Evolutionary conservation across 148 eudicot genomes (phyloP), one percentile per base, ranked within the genome.

Genomic region (Vaccinium corymbosum): DNA sequence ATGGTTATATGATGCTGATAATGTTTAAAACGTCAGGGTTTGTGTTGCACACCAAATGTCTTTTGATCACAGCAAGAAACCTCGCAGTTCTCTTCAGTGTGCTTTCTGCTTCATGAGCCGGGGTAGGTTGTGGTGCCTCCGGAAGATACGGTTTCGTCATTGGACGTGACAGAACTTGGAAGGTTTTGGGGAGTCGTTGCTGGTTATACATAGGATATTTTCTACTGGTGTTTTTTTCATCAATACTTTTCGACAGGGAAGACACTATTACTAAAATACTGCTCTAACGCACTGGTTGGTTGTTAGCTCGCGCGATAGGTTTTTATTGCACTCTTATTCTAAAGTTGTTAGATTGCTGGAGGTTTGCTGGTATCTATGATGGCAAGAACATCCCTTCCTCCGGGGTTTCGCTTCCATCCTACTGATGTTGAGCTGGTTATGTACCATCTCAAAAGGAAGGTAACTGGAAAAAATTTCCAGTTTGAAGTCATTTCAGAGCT

Each of bases 371-470:
- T 82, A 51, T 62, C 53, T 1, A 2, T 46, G 14, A 86, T 82
- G 90, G 87, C 85, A 7, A 77, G 82, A 66, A 80, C 64, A 71
- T 72, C 85, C 12, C 86, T 89, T 53, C 88, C 87, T 53, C 97
- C 91, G 1, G 98, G 98, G 19, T 88, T 93, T 86, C 94, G 95
- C 19, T 95, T 92, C 82, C 90, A 92, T 83, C 98, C 98, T 9
- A 94, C 98, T 6, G 96, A 91, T 83, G 89, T 83, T 51, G 98
- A 94, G 87, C 78, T 95, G 76, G 81, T 94, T 50, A 87, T 89
- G 94, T 92, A 82, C 80, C 91, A 93, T 78, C 91, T 95, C n/a
- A 95, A 94, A 82, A 90, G 95, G 87, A 94, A 93, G 84, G 87
- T 90, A 35, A 6, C 82, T 86, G 98, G 98, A 13, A 91, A 50